Evolutionary conservation across 352 stramenopile species (phyloP).

Genomic region (Elongisporangium prolatum): DNA sequence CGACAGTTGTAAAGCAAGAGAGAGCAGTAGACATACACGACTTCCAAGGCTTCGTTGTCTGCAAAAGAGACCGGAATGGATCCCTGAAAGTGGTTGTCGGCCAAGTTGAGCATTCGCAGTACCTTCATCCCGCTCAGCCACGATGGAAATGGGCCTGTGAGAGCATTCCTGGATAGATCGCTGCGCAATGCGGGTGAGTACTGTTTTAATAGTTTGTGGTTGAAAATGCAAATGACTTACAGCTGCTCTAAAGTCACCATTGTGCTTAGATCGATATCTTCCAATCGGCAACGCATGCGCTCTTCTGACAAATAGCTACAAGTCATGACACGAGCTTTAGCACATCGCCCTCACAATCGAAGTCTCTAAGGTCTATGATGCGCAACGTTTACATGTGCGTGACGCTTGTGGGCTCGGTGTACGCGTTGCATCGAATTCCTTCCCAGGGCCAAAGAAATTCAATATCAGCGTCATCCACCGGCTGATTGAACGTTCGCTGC

Average conservation of each 20-base stretch:
- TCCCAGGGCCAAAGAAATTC: conserved; percentile 68
- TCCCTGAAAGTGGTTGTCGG: conserved; percentile 35
- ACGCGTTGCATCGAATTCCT: conserved; percentile 58
- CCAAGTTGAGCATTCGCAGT: conserved; percentile 57
- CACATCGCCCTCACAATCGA: no score
- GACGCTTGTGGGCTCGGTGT: conserved; percentile 62
- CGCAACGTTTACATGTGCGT: conserved; percentile 50
- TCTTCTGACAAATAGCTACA: conserved; percentile 51
- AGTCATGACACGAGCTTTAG: not conserved
- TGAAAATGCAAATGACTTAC: conserved; percentile 21
- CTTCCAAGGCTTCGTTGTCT: conserved; percentile 55
- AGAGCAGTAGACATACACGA: conserved; percentile 32
- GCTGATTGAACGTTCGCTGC: conserved; percentile 13
- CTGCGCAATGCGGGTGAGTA: conserved; percentile 10
- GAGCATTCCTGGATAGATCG: conserved; percentile 47
- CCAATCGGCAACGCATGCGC: conserved; percentile 38
- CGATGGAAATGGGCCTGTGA: conserved; percentile 43
- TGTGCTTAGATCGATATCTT: conserved; percentile 48
- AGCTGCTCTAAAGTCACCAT: conserved; percentile 73
- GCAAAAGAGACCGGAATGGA: conserved; percentile 43
- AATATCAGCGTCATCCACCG: conserved; percentile 1
- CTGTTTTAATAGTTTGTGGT: not conserved
- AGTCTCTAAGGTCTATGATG: not conserved
- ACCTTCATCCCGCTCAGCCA: conserved; percentile 65
- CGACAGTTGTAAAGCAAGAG: not conserved